Conservation (phyloP, 345 rosid species). For the Linum trigynum region DNA sequence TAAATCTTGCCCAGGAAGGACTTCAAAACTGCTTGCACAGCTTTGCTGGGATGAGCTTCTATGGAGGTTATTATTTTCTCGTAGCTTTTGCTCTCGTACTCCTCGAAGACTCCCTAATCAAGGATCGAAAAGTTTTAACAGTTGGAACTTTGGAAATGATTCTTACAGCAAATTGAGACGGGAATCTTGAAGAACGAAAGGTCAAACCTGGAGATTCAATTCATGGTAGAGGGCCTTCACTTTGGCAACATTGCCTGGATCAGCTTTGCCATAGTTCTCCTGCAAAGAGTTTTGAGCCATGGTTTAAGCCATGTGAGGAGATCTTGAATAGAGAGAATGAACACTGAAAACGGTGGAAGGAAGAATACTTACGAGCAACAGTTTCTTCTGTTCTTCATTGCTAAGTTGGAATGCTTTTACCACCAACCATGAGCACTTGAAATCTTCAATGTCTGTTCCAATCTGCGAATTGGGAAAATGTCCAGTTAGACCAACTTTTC, state of each 20-base stretch:
- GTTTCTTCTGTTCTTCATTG: slow-evolving; percentile 54
- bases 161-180: neutral
- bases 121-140: slow-evolving; percentile 7
- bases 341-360: neutral
- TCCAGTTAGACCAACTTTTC: neutral
- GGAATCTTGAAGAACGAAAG: neutral
- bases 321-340: neutral
- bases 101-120: slow-evolving; percentile 12
- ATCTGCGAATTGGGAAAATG: slow-evolving; percentile 30
- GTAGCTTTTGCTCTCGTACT: slow-evolving; percentile 13
- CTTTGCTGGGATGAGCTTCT: slow-evolving; percentile 17
- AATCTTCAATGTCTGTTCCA: slow-evolving; percentile 82
- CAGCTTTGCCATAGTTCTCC: slow-evolving; percentile 25
- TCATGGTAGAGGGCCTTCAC: slow-evolving; percentile 16
- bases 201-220: slow-evolving; percentile 20
- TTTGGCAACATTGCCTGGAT: slow-evolving; percentile 18
- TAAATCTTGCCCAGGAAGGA: slow-evolving; percentile 11
- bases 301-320: neutral
- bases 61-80: slow-evolving; percentile 6
- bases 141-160: neutral
- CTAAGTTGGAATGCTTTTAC: slow-evolving; percentile 64
- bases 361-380: slow-evolving; percentile 19
- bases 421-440: slow-evolving; percentile 86
- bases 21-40: slow-evolving; percentile 10
- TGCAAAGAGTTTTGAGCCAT: slow-evolving; percentile 1